Evolutionary conservation across 495 filamentous ascomycete genomes (phyloP).

Genomic region (Podospora anserina): DNA sequence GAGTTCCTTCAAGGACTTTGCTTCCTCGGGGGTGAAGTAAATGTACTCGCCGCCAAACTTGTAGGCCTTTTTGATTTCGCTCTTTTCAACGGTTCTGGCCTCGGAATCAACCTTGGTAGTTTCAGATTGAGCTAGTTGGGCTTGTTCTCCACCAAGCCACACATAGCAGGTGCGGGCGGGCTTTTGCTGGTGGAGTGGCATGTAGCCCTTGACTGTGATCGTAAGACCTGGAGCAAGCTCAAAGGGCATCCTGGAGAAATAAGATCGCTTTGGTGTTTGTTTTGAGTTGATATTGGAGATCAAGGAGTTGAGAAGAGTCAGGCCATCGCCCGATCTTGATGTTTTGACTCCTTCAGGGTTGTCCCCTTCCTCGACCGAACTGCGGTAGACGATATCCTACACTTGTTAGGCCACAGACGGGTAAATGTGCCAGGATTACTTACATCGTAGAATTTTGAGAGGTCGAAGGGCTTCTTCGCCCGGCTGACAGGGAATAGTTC

Average conservation of each 20-base stretch:
- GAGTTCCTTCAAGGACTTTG: slow-evolving; percentile 70
- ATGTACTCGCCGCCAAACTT: slow-evolving; percentile 93
- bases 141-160: slow-evolving; percentile 76
- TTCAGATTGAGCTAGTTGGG: slow-evolving; percentile 71
- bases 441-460: slow-evolving; percentile 89
- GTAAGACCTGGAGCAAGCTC: slow-evolving; percentile 81
- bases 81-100: slow-evolving; percentile 71
- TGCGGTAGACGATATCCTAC: slow-evolving; percentile 77
- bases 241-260: slow-evolving; percentile 79
- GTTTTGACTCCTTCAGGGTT: slow-evolving; percentile 39
- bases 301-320: slow-evolving; percentile 75
- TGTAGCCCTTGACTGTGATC: slow-evolving; percentile 91
- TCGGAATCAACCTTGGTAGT: slow-evolving; percentile 73
- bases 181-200: slow-evolving; percentile 77
- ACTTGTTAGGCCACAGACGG: slow-evolving; percentile 19
- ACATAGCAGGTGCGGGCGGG: slow-evolving; percentile 79
- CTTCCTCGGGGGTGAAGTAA: slow-evolving; percentile 78
- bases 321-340: slow-evolving; percentile 63
- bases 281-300: slow-evolving; percentile 89
- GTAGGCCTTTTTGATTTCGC: slow-evolving; percentile 85
- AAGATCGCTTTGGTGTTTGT: slow-evolving; percentile 78
- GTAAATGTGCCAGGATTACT: slow-evolving; percentile 11
- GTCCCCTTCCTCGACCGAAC: slow-evolving; percentile 59
- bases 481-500: slow-evolving; percentile 90
- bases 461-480: slow-evolving; percentile 71